These are phyloP conservation scores for Rhodotorula sp. DNA, from an alignment of 1,284 basidiomycete genomes.

Conservation along the genomic window DNA sequence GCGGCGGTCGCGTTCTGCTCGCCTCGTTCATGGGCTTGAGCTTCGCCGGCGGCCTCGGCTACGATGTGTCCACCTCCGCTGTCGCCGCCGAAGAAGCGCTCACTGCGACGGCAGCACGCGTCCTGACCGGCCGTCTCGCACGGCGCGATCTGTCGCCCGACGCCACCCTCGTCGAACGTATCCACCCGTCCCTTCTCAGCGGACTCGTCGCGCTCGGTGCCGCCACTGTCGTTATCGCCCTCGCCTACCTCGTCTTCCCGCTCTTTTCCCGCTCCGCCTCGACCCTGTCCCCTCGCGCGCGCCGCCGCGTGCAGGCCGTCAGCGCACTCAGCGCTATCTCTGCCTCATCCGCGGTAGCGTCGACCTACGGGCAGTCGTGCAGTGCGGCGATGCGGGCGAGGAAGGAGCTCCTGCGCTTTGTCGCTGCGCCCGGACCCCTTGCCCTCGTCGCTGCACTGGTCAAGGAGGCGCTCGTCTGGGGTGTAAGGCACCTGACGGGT, in stretches of 20 bases:
- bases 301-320: conserved; percentile 28
- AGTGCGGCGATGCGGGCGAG: conserved; percentile 21
- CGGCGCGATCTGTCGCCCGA: conserved; percentile 11
- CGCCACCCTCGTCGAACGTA: conserved; percentile 3
- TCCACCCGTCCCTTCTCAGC: conserved; percentile 30
- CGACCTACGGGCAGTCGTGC: conserved; percentile 12
- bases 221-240: conserved; percentile 17
- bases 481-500: conserved; percentile 6
- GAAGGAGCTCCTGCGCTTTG: conserved; percentile 27
- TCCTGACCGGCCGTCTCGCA: conserved; percentile 28
- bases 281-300: neutral
- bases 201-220: conserved; percentile 36
- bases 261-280: conserved; percentile 1
- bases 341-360: neutral
- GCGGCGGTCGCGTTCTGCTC: conserved; percentile 32
- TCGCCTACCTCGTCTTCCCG: conserved; percentile 25
- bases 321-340: conserved; percentile 19
- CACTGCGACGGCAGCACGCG: conserved; percentile 13
- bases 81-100: conserved; percentile 17
- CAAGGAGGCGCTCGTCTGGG: conserved; percentile 25
- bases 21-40: conserved; percentile 38
- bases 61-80: conserved; percentile 21
- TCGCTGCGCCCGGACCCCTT: conserved; percentile 20
- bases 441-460: conserved; percentile 9
- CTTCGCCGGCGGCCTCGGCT: conserved; percentile 39